Conservation (phyloP, 164 flowering plant species). For the Akebia trifoliata region DNA sequence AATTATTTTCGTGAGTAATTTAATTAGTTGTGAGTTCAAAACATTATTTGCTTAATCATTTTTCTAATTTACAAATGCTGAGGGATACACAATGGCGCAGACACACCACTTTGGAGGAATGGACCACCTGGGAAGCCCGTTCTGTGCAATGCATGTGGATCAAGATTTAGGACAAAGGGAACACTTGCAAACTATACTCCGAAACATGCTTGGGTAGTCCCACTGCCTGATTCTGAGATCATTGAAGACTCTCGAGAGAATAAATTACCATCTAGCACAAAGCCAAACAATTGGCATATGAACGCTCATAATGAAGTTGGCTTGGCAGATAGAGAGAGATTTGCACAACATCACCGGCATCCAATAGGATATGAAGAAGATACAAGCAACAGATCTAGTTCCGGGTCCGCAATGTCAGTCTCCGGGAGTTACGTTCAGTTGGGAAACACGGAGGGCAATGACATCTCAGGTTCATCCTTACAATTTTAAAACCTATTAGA, state of each 20-base stretch:
- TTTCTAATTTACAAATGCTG: background rate
- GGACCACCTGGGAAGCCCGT: slow-evolving; percentile 45
- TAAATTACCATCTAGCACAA: slow-evolving; percentile 6
- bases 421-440: too few relatives aligned
- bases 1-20: too few relatives aligned
- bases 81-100: slow-evolving; percentile 14
- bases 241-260: background rate
- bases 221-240: slow-evolving; percentile 7
- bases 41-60: too few relatives aligned
- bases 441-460: too few relatives aligned
- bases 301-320: background rate
- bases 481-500: too few relatives aligned
- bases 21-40: too few relatives aligned
- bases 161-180: slow-evolving; percentile 38
- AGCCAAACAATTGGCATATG: background rate
- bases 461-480: too few relatives aligned
- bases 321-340: background rate
- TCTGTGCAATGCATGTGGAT: slow-evolving; percentile 49
- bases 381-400: slow-evolving; percentile 3
- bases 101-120: slow-evolving; percentile 47
- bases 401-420: too few relatives aligned
- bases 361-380: slow-evolving; percentile 11
- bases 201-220: slow-evolving; percentile 18
- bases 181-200: slow-evolving; percentile 35
- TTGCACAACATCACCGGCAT: background rate